A percentile compares a stretch with the other conserved stretches of the same genome.
Evolutionary conservation across 768 basidiomycete genomes (phyloP).

Genomic region (Austroboletus eburneus): DNA sequence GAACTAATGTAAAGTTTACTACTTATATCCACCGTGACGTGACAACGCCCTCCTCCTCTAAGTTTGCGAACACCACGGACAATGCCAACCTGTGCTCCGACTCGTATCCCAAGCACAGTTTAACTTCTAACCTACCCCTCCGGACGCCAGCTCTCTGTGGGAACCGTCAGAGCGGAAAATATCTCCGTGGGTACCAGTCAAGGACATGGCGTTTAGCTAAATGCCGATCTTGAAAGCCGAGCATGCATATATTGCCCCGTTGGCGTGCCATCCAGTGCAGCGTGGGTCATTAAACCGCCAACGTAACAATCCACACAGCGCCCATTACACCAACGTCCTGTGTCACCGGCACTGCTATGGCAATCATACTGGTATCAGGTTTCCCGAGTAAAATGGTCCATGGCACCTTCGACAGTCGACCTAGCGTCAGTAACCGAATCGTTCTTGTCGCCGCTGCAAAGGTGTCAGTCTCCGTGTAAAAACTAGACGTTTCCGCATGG

Average conservation of each 20-base stretch:
- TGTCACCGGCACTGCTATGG: constrained; percentile 14
- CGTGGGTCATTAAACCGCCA: constrained; percentile 1
- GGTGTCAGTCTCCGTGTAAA: too few species aligned
- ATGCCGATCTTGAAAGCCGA: constrained; percentile 6
- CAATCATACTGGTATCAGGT: too few species aligned
- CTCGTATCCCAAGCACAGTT: too few species aligned
- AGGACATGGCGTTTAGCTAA: not conserved
- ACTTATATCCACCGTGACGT: constrained; percentile 20
- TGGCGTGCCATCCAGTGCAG: constrained; percentile 4
- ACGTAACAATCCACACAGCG: constrained; percentile 9
- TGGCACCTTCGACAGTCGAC: too few species aligned
- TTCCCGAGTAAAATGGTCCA: too few species aligned
- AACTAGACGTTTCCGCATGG: not conserved
- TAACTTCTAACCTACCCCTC: too few species aligned
- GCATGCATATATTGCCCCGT: not conserved
- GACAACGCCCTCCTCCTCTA: constrained; percentile 6
- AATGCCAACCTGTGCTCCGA: too few species aligned
- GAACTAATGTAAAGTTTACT: constrained; percentile 25
- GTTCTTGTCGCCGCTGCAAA: too few species aligned
- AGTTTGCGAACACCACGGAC: too few species aligned
- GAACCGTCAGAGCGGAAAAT: too few species aligned
- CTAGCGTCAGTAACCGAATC: too few species aligned
- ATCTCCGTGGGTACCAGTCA: not conserved
- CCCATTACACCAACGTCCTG: constrained; percentile 10
- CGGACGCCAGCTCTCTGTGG: too few species aligned